Evolutionary conservation across 1,284 basidiomycete genomes (phyloP), one percentile per base, ranked within the genome.

Genomic region (Malassezia sympodialis): DNA sequence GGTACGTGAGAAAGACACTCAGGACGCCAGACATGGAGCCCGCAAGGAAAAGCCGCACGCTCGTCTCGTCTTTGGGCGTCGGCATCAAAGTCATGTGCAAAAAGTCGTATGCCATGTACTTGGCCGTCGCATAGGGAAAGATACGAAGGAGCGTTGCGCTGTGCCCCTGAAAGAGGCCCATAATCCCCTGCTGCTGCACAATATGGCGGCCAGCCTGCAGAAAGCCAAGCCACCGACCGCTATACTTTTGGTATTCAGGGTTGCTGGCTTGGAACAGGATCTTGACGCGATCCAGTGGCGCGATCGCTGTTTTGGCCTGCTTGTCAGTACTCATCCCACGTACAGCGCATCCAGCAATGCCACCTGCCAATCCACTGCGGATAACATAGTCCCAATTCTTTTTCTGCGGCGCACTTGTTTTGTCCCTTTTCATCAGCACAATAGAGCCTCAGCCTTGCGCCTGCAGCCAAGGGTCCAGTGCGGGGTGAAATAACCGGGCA

Each of bases 191-290:
- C 17, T 84, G 71, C 4, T 74, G 76, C 69, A 89, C 89, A 63
- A 99, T 96, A 58, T 84, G 80, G 27, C 77, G 78, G n/a, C 82
- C 84, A 19, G 94, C 94, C 53, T 82, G 79, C 66, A 87, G 84
- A 15, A 90, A 84, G 30, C 94, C 90, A 60, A 82, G 82, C 85
- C 87, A 91, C 24, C 32, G 32, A 86, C 90, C 91, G 60, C 90
- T 83, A 78, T 93, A 98, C 76, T 91, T 87, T 72, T 83, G 82
- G 72, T 88, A 99, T 60, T 96, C 91, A 1, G 88, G 87, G 75
- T 94, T 94, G 8, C 88, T 89, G 0, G 94, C 90, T 76, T 99
- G 94, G 74, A 98, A 96, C 50, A 99, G 82, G 67, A 99, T 99
- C 79, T 99, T 99, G 69, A 99, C 91, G 66, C 94, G 81, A 75